Evolutionary conservation across 1,284 basidiomycete species (phyloP), one percentile per base, ranked within the genome.

Genomic region (Trichosporon sp.): DNA sequence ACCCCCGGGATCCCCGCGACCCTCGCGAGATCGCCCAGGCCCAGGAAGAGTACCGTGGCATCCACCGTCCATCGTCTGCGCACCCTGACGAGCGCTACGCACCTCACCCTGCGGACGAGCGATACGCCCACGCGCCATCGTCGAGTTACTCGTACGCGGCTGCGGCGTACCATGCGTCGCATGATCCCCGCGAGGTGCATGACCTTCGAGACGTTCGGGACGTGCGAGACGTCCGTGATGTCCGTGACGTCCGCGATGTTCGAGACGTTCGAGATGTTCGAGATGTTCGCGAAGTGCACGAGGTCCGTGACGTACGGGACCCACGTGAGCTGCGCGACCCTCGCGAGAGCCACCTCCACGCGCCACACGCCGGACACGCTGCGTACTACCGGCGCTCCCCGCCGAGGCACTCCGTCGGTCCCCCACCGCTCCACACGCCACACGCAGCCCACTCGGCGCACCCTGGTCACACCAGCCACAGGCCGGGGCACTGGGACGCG

Each of bases 81-180:
- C 68, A 56, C 35, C 56, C 65, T 1, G 70, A 68, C 8, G 65
- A 71, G 4, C 70, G 67, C 3, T 67, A 66, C 32, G 38, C 43
- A 4, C 43, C 43, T n/a, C 43, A 46, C 43, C 43, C 43, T 4
- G 43, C 26, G 16, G 46, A 66, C n/a, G 69, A 46, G 51, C 51
- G 51, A 11, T 54, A 54, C 51, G 51, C 51, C 2, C 70, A 48
- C 10, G 37, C 38, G 12, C 32, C 70, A 6, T 38, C 46, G 1
- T 38, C 46, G 5, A 37, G 63, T 4, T 71, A 66, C 66, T 74
- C 73, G 46, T 74, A 74, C 59, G 73, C 73, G 1, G 67, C 68
- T 0, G 72, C 56, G 2, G 72, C 72, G 0, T 61, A 70, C 54
- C 69, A 38, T 31, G 64, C 64, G 12, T 35, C 32, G 12, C 64